phyloP scores from a whole-genome alignment of 768 basidiomycete species.

The Mycena alexandri region DNA sequence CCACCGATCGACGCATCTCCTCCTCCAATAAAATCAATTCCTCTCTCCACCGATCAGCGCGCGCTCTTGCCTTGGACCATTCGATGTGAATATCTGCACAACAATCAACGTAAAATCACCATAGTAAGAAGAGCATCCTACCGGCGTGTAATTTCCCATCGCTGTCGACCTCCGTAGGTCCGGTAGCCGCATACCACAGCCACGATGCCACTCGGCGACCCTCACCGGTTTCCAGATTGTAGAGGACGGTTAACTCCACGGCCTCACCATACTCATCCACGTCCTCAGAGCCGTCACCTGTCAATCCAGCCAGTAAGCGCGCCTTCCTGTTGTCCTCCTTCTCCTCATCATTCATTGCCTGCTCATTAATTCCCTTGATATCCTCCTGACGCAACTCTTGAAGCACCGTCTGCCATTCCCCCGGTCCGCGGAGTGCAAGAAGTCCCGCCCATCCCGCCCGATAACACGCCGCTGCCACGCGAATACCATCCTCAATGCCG shows the following conservation, averaged over 20 bases:
- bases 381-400: constrained; percentile 26
- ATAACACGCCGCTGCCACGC: neutral
- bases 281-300: neutral
- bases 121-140: too few species aligned
- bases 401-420: constrained; percentile 5
- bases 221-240: constrained; percentile 27
- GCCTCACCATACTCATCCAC: neutral
- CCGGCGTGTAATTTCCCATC: constrained; percentile 11
- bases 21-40: too few species aligned
- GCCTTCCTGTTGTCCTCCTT: constrained; percentile 29
- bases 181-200: constrained; percentile 34
- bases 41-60: too few species aligned
- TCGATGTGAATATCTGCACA: too few species aligned
- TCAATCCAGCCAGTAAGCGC: constrained; percentile 17
- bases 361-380: constrained; percentile 28
- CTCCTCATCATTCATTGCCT: constrained; percentile 36
- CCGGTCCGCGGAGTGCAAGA: constrained; percentile 26
- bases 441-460: constrained; percentile 16
- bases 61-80: too few species aligned
- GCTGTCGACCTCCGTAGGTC: neutral
- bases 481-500: constrained; percentile 27
- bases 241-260: neutral
- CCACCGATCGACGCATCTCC: too few species aligned
- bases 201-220: constrained; percentile 32
- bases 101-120: too few species aligned